Evolutionary conservation across 2,329 filamentous ascomycete species (phyloP).

Genomic region (Apiospora saccharicola): DNA sequence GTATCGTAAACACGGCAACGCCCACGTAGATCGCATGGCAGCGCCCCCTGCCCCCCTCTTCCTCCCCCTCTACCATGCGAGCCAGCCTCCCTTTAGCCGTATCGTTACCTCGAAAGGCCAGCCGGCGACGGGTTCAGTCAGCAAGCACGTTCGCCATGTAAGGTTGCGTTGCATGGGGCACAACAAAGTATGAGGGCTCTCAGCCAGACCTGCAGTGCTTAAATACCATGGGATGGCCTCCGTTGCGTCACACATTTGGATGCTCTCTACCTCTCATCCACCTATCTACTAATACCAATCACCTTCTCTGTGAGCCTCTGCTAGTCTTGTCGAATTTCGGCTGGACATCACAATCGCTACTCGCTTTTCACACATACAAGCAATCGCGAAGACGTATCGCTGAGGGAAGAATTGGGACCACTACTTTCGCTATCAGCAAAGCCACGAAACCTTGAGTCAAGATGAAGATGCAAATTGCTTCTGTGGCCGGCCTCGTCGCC

Average conservation of each 20-base stretch:
- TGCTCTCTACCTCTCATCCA: slow-evolving; percentile 16
- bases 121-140: slow-evolving; percentile 10
- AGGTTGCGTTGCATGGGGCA: slow-evolving; percentile 20
- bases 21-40: slow-evolving; percentile 15
- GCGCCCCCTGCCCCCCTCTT: neutral
- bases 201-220: neutral
- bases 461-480: slow-evolving; percentile 47
- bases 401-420: slow-evolving; percentile 30
- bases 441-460: slow-evolving; percentile 33
- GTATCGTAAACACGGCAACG: slow-evolving; percentile 11
- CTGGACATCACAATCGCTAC: slow-evolving; percentile 34
- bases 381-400: slow-evolving; percentile 28
- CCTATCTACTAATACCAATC: slow-evolving; percentile 13
- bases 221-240: slow-evolving; percentile 21
- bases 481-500: slow-evolving; percentile 43
- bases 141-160: slow-evolving; percentile 15
- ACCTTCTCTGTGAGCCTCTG: slow-evolving; percentile 20
- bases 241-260: neutral
- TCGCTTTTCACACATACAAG: slow-evolving; percentile 1
- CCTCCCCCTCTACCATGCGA: neutral
- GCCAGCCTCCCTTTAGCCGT: slow-evolving; percentile 16
- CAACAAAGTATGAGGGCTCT: neutral
- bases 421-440: slow-evolving; percentile 36
- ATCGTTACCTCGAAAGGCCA: slow-evolving; percentile 2
- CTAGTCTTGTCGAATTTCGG: slow-evolving; percentile 28